These are phyloP conservation scores for Phytophthora cactorum DNA, from an alignment of 352 stramenopile genomes.

Conservation along the genomic window DNA sequence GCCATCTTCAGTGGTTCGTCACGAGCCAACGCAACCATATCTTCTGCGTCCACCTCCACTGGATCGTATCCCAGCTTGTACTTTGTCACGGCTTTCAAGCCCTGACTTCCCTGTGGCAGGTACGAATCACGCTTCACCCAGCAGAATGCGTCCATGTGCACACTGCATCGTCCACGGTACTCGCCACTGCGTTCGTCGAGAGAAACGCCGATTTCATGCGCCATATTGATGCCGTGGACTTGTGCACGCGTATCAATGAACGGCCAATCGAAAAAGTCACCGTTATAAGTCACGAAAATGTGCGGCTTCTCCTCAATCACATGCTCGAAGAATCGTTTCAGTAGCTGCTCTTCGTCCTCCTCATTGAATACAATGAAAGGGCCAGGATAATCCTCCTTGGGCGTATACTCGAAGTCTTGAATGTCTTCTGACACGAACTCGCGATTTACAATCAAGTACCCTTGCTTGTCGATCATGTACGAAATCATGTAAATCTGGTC, in stretches of 20 bases:
- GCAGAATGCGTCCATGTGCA: slow-evolving; percentile 99
- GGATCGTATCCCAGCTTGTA: slow-evolving; percentile 99
- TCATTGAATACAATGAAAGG: slow-evolving; percentile 99
- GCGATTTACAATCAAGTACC: slow-evolving; percentile 97
- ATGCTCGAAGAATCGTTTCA: slow-evolving; percentile 92
- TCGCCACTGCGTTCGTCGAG: slow-evolving; percentile 83
- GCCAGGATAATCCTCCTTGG: slow-evolving; percentile 89
- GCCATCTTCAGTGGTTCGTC: slow-evolving; percentile 98
- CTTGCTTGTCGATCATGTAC: slow-evolving; percentile 97
- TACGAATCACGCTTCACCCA: slow-evolving; percentile 99
- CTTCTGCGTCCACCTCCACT: slow-evolving; percentile 98
- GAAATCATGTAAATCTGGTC: slow-evolving; percentile 98
- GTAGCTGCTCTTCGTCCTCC: slow-evolving; percentile 76
- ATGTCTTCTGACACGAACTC: slow-evolving; percentile 98
- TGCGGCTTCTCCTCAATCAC: slow-evolving; percentile 94
- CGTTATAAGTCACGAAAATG: slow-evolving; percentile 99
- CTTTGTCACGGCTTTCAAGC: slow-evolving; percentile 99
- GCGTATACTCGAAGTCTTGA: slow-evolving; percentile 99
- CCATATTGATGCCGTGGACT: slow-evolving; percentile 93
- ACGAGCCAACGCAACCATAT: slow-evolving; percentile 97
- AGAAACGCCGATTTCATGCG: slow-evolving; percentile 85
- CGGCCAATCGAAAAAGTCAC: slow-evolving; percentile 99
- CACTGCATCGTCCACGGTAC: slow-evolving; percentile 91
- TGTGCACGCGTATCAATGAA: slow-evolving; percentile 96
- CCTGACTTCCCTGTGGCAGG: slow-evolving; percentile 97